Evolutionary conservation across 805 yeast genomes (phyloP).

Genomic region (Starmerella gropengiesseri): DNA sequence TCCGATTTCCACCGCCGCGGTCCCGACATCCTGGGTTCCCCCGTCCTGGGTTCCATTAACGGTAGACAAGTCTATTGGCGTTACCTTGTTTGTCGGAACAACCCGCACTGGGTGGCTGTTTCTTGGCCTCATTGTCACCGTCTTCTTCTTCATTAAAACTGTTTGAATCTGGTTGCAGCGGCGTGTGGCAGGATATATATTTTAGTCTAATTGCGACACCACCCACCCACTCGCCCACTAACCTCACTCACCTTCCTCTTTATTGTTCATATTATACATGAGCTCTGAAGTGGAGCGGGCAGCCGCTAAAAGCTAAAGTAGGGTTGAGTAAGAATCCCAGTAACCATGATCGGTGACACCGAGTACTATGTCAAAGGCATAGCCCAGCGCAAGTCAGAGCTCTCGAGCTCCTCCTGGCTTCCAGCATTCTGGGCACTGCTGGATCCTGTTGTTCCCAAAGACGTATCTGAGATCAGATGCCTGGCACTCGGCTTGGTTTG

Average conservation of each 20-base stretch:
- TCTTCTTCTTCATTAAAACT: not conserved
- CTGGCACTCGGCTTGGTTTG: conserved; percentile 62
- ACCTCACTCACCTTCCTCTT: too few relatives aligned
- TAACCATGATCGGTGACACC: conserved; percentile 7
- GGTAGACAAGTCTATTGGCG: not conserved
- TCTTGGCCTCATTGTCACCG: not conserved
- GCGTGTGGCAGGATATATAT: too few relatives aligned
- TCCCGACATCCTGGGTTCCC: not conserved
- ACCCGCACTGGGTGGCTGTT: not conserved
- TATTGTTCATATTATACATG: too few relatives aligned
- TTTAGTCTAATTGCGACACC: too few relatives aligned
- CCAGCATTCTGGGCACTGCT: conserved; percentile 2
- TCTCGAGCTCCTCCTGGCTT: conserved; percentile 10
- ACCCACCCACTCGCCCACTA: too few relatives aligned
- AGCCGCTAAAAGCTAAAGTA: too few relatives aligned
- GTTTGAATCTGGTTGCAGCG: not conserved
- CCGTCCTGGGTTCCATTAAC: not conserved
- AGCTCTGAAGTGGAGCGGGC: too few relatives aligned
- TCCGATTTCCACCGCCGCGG: not conserved
- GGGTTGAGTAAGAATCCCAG: not conserved
- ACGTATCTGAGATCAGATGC: conserved; percentile 39
- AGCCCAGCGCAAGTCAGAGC: conserved; percentile 12
- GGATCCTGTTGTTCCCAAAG: conserved; percentile 1
- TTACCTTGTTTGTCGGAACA: not conserved
- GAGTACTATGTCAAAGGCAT: conserved; percentile 15